Evolutionary conservation across 164 flowering plant genomes (phyloP), one percentile per base, ranked within the genome.

Genomic region (Stephania yunnanensis): DNA sequence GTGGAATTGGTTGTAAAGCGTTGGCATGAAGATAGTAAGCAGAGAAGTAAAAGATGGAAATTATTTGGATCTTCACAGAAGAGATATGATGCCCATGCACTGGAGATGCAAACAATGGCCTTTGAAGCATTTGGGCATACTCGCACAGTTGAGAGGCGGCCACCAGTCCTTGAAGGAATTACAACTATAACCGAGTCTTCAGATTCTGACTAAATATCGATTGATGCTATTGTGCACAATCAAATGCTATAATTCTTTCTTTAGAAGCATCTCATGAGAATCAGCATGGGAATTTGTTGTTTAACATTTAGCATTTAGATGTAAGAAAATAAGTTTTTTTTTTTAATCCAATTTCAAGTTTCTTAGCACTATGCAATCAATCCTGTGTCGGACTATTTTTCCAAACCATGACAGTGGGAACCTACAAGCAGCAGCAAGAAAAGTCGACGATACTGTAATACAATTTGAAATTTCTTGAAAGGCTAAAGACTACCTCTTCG

Each of bases 401-500:
- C 55, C 55, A 10, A 10, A 11, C 7, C 12, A 50, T 50, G 55
- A 11, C 30, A 3, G 44, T 7, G 30, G 70, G 3, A 13, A 6
- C 9, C 44, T 4, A 30, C 7, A 67, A 50, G 15, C 15, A 50
- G 11, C 11, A 50, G 55, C 11, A 50, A 50, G 53, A 46, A 70
- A 70, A 46, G 72, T 22, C 12, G 19, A 17, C 12, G 50, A 20
- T 12, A 53, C 61, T 0, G 61, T 50, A 52, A 50, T 30, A 52
- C 50, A 71, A 44, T 71, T 48, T 42, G 42, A 36, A 30, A 22
- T n/a, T 25, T 71, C 45, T 11, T 42, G 12, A 29, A 10, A 77
- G 66, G 63, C 53, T 86, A 89, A 22, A 19, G 70, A 22, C 55
- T 87, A 91, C 93, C 95, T 90, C 80, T 79, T 84, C 9, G 83